Base-by-base conservation (phyloP, 169 alveolate genomes). In the Fabrea salina region DNA sequence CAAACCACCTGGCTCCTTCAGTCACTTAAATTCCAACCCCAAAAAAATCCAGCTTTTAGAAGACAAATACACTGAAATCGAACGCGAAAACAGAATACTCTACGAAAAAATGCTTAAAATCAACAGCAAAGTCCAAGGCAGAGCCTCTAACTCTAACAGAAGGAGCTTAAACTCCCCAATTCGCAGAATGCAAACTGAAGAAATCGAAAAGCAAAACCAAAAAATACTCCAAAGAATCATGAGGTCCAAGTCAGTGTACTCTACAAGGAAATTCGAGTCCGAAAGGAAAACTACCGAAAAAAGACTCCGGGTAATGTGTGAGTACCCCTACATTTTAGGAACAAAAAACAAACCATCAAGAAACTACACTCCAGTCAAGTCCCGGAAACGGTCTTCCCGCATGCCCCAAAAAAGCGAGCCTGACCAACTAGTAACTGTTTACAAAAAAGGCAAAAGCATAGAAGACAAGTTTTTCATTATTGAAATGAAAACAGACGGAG, bases 291-390 rank as follows among this genome's bases (percentile, higher is more conserved):
- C 32, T 33, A 61, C 74, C 13, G 74, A 61, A 3, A 61, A 61
- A 27, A 33, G 11, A 16, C 32, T 61, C 1, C 11, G 67, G 27
- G 79, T 54, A 51, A 76, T 86, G 79, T 61, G 86, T 40, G 91
- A 86, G 67, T 68, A 71, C 70, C 91, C 91, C 5, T 82, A 39
- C n/a, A 75, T 56, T 56, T 16, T 16, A 25, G 35, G 35, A 25
- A 16, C 39, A 8, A 13, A 27, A 37, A 27, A 30, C 19, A 47
- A 47, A 25, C 56, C 56, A 3, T 16, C 19, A n/a, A 47, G 56
- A 25, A 47, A 47, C 56, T 47, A n/a, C 16, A 47, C 30, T 47
- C n/a, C n/a, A n/a, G n/a, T n/a, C n/a, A n/a, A n/a, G n/a, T 54
- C 13, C 66, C 13, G 25, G 66, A n/a, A 54, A 33, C 13, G 8